Percentiles rank a stretch among this genome's conserved stretches.
Conservation (phyloP, 768 basidiomycete genomes). For the Collybia nuda region DNA sequence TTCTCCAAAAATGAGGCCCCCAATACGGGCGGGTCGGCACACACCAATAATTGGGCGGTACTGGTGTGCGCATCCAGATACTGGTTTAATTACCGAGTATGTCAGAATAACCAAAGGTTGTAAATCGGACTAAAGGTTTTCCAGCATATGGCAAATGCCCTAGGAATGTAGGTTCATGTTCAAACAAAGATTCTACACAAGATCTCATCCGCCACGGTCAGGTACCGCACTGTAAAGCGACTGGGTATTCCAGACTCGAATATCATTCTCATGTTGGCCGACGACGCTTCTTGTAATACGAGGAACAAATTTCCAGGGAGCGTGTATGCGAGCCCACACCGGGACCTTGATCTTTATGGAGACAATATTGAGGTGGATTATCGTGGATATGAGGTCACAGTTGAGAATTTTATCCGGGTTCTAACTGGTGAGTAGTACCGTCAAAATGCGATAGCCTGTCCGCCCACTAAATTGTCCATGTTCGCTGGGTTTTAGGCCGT, state of each 20-base stretch:
- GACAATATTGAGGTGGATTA: constrained; percentile 99
- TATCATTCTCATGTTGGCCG: constrained; percentile 98
- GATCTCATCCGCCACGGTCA: constrained; percentile 24
- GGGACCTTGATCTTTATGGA: constrained; percentile 87
- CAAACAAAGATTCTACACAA: neutral
- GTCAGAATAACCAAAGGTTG: constrained; percentile 23
- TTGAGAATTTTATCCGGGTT: constrained; percentile 92
- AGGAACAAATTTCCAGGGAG: constrained; percentile 91
- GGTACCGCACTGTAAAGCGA: constrained; percentile 98
- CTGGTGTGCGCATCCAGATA: constrained; percentile 92
- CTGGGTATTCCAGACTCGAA: constrained; percentile 98
- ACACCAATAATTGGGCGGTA: constrained; percentile 99
- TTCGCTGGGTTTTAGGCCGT: constrained; percentile 53
- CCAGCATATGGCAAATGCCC: constrained; percentile 98
- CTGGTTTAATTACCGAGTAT: constrained; percentile 98
- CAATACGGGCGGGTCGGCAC: constrained; percentile 36
- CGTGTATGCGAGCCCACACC: constrained; percentile 87
- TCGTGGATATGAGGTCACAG: constrained; percentile 95
- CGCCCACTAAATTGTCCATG: neutral
- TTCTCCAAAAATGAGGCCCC: constrained; percentile 37
- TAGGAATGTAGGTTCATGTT: constrained; percentile 76
- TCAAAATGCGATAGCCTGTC: too few relatives aligned
- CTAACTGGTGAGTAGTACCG: constrained; percentile 68
- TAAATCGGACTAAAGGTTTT: neutral
- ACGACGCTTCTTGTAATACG: constrained; percentile 92